Percentiles rank a stretch among this genome's conserved stretches.
These are phyloP conservation scores for Candida pseudocylindracea DNA, from an alignment of 1,139 yeast genomes.

Conservation along the genomic window DNA sequence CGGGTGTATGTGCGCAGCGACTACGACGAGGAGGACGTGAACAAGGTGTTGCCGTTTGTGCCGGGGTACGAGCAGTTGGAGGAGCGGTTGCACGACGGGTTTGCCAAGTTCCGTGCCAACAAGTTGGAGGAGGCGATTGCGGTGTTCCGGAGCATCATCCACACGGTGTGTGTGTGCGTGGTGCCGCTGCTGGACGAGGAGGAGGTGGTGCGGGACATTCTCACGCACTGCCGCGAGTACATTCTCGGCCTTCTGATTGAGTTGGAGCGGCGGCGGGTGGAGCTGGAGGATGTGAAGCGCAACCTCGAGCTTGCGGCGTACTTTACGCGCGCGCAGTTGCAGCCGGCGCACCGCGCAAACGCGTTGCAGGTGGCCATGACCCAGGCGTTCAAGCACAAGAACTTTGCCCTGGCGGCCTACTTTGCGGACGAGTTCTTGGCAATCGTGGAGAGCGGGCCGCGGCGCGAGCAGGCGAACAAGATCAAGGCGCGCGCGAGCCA, in stretches of 20 bases:
- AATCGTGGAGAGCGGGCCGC: conserved; percentile 45
- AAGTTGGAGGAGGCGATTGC: conserved; percentile 64
- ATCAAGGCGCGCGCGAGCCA: conserved; percentile 64
- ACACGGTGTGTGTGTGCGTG: conserved; percentile 49
- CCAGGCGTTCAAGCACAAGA: conserved; percentile 72
- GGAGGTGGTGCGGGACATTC: conserved; percentile 46
- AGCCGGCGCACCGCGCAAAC: conserved; percentile 62
- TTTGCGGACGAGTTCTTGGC: conserved; percentile 73
- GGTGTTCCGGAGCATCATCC: conserved; percentile 58
- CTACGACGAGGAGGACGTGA: conserved; percentile 33
- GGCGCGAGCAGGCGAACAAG: conserved; percentile 78
- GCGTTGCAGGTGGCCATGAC: conserved; percentile 94
- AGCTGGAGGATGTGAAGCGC: conserved; percentile 50
- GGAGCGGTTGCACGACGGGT: conserved; percentile 47
- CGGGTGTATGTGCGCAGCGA: conserved; percentile 46
- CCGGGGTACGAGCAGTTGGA: conserved; percentile 62
- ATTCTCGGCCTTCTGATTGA: conserved; percentile 84
- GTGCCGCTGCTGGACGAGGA: conserved; percentile 62
- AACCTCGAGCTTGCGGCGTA: conserved; percentile 90
- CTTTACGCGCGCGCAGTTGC: conserved; percentile 70
- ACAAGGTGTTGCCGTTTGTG: conserved; percentile 35
- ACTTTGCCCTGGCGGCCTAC: conserved; percentile 71
- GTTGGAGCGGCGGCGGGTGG: conserved; percentile 63
- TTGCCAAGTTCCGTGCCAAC: conserved; percentile 63
- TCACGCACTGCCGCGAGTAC: conserved; percentile 69